Conservation (phyloP, 495 filamentous ascomycete genomes). For the Penicillium canescens region DNA sequence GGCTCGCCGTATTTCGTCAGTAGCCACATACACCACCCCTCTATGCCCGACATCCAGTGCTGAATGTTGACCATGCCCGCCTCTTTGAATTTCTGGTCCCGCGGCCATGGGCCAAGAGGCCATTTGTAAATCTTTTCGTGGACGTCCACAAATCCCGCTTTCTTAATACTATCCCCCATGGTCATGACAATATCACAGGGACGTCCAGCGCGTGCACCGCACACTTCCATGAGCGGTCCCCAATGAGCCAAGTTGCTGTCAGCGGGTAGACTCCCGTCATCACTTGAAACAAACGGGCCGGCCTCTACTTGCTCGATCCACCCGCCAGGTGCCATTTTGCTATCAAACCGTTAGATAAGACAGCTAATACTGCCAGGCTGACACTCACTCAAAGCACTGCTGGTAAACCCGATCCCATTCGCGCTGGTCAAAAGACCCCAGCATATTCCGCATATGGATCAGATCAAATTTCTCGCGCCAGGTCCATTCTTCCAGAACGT, state of each 20-base stretch:
- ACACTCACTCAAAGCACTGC: constrained; percentile 24
- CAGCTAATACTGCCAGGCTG: no score
- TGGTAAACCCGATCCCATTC: constrained; percentile 34
- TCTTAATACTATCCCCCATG: constrained; percentile 23
- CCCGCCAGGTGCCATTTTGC: constrained; percentile 47
- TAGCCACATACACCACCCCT: constrained; percentile 28
- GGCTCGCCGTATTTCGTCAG: constrained; percentile 26
- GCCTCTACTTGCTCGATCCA: constrained; percentile 57
- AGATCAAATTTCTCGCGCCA: constrained; percentile 32
- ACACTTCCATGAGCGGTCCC: constrained; percentile 18
- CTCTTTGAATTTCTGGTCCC: constrained; percentile 62
- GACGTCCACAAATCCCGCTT: constrained; percentile 38
- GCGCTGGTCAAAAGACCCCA: constrained; percentile 15
- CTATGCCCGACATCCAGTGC: constrained; percentile 48
- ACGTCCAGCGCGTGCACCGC: constrained; percentile 17
- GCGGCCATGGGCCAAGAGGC: constrained; percentile 68
- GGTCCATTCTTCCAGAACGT: constrained; percentile 29
- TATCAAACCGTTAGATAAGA: not conserved
- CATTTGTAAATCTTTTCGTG: constrained; percentile 54
- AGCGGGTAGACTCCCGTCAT: constrained; percentile 42
- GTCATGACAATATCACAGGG: constrained; percentile 15
- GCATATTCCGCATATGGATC: constrained; percentile 34
- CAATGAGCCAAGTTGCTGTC: constrained; percentile 28
- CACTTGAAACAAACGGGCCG: constrained; percentile 34
- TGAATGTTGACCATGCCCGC: constrained; percentile 62